These are phyloP conservation scores for Aspergillus sp. DNA, from an alignment of 2,329 filamentous ascomycete genomes.

Conservation along the genomic window DNA sequence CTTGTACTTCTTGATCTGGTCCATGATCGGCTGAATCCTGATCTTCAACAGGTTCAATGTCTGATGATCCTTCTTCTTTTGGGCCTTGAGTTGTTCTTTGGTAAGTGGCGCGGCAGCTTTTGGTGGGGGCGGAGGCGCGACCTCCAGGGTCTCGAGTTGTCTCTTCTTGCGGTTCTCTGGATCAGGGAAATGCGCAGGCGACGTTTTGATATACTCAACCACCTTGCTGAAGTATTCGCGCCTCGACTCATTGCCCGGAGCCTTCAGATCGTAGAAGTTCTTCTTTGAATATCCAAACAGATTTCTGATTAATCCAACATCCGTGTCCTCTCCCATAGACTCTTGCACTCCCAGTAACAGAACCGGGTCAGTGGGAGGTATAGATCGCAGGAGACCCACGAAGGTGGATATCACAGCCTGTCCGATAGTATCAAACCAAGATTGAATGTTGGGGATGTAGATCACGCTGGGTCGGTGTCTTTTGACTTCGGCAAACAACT, in stretches of 20 bases:
- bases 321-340: slow-evolving; percentile 60
- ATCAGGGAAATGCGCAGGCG: slow-evolving; percentile 83
- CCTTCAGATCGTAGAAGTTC: slow-evolving; percentile 69
- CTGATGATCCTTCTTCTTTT: slow-evolving; percentile 79
- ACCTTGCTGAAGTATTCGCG: slow-evolving; percentile 76
- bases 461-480: slow-evolving; percentile 95
- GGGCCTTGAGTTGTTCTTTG: slow-evolving; percentile 76
- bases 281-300: slow-evolving; percentile 83
- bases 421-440: slow-evolving; percentile 76
- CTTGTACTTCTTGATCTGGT: slow-evolving; percentile 92
- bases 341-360: slow-evolving; percentile 85
- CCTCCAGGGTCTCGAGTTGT: slow-evolving; percentile 70
- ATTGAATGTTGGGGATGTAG: slow-evolving; percentile 85
- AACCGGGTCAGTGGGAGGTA: slow-evolving; percentile 88
- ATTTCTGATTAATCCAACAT: slow-evolving; percentile 65
- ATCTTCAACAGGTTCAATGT: slow-evolving; percentile 86
- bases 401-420: slow-evolving; percentile 72
- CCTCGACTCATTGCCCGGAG: slow-evolving; percentile 64
- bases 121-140: slow-evolving; percentile 71
- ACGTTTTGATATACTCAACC: slow-evolving; percentile 72
- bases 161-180: slow-evolving; percentile 83
- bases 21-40: slow-evolving; percentile 90
- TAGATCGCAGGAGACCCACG: slow-evolving; percentile 72
- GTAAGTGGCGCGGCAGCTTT: slow-evolving; percentile 61
- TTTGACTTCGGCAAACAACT: slow-evolving; percentile 87